Conservation (phyloP, 352 stramenopile species). For the Aphanomyces stellatus region DNA sequence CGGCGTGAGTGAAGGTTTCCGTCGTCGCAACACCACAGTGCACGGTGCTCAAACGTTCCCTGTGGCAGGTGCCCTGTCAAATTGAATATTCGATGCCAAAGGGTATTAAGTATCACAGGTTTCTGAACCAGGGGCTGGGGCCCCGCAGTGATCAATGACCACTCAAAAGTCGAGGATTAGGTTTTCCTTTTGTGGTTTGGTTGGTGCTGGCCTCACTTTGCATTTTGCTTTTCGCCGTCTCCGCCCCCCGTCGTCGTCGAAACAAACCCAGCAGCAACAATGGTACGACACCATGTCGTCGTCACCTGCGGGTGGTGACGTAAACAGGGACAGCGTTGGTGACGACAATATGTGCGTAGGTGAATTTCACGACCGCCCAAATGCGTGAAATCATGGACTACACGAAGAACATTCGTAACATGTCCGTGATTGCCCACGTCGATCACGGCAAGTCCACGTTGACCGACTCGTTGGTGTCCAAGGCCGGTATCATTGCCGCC, state of each 20-base stretch:
- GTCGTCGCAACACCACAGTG: too few species aligned
- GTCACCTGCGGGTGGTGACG: background rate
- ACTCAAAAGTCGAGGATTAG: slow-evolving; percentile 5
- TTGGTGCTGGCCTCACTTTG: slow-evolving; percentile 18
- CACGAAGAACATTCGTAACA: slow-evolving; percentile 99
- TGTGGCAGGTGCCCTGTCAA: background rate
- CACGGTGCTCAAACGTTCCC: background rate
- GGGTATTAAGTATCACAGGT: background rate
- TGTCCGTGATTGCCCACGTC: slow-evolving; percentile 99
- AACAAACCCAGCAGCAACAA: slow-evolving; percentile 16
- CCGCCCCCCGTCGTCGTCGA: background rate
- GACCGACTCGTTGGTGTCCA: slow-evolving; percentile 98
- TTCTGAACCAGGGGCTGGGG: background rate
- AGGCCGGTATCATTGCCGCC: slow-evolving; percentile 98
- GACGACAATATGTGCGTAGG: slow-evolving; percentile 34
- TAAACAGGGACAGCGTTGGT: background rate
- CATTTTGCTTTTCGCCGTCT: slow-evolving; percentile 12
- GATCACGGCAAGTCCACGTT: slow-evolving; percentile 99
- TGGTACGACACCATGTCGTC: background rate
- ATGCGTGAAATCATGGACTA: slow-evolving; percentile 98
- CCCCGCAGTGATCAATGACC: too few species aligned
- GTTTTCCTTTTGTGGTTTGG: background rate
- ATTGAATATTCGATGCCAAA: background rate
- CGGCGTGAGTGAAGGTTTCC: background rate
- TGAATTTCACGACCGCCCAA: slow-evolving; percentile 99